phyloP scores from a whole-genome alignment of 805 yeast species.

The Yarrowia divulgata region DNA sequence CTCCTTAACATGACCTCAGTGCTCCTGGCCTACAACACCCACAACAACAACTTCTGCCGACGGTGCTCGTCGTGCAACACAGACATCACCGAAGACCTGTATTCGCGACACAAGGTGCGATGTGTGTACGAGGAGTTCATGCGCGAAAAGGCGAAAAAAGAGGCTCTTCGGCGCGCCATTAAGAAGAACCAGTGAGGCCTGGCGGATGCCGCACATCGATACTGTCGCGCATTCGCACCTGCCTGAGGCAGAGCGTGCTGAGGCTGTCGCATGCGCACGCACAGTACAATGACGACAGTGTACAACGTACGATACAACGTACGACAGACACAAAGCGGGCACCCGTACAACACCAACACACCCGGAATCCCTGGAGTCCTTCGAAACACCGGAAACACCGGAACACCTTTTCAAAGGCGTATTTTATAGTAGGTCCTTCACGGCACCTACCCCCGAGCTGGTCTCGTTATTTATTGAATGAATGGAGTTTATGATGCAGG shows the following conservation, averaged over 20 bases:
- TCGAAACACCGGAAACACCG: no score
- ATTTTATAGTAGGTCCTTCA: no score
- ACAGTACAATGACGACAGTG: background rate
- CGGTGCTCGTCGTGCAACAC: slow-evolving; percentile 34
- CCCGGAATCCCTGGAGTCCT: no score
- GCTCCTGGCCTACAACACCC: background rate
- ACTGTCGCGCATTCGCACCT: no score
- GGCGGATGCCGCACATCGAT: background rate
- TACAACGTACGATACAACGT: no score
- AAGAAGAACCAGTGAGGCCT: slow-evolving; percentile 13
- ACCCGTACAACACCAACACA: no score
- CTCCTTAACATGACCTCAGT: slow-evolving; percentile 27
- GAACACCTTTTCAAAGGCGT: no score
- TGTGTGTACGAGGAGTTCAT: slow-evolving; percentile 33
- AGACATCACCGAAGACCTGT: slow-evolving; percentile 17
- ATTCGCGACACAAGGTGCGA: slow-evolving; percentile 22
- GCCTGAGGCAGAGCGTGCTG: no score
- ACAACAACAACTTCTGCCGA: slow-evolving; percentile 19
- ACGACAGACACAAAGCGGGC: no score
- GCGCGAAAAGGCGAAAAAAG: slow-evolving; percentile 29
- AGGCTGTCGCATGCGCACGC: background rate
- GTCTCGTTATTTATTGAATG: slow-evolving; percentile 30
- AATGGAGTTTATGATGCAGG: slow-evolving; percentile 10
- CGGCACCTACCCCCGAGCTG: slow-evolving; percentile 17
- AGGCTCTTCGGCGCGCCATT: slow-evolving; percentile 5